These are phyloP conservation scores for Chimonanthus salicifolius DNA, from an alignment of 164 flowering plant species.

Conservation along the genomic window DNA sequence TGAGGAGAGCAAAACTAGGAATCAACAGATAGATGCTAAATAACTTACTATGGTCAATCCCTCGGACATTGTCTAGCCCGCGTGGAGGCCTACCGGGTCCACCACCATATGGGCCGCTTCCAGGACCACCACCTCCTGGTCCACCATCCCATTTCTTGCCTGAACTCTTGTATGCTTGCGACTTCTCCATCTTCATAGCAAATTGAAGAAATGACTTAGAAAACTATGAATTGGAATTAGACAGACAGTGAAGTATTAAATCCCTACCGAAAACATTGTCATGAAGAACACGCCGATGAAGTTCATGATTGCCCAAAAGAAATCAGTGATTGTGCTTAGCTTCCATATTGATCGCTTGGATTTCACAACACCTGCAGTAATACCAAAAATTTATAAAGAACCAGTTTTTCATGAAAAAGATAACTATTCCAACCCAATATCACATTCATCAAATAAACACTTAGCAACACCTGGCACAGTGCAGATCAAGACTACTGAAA, in stretches of 20 bases:
- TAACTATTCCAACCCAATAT: background rate
- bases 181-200: constrained; percentile 73
- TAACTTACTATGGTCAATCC: constrained; percentile 81
- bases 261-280: constrained; percentile 89
- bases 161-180: constrained; percentile 75
- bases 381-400: background rate
- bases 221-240: background rate
- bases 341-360: constrained; percentile 87
- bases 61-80: constrained; percentile 86
- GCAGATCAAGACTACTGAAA: too few species aligned
- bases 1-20: background rate
- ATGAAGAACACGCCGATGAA: constrained; percentile 62
- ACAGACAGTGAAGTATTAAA: background rate
- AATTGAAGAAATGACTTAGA: constrained; percentile 1
- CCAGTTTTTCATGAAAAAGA: background rate
- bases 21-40: background rate
- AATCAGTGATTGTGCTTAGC: constrained; percentile 68
- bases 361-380: constrained; percentile 75
- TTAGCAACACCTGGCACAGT: too few species aligned
- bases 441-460: too few species aligned
- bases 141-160: constrained; percentile 96
- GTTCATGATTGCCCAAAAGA: constrained; percentile 77
- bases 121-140: constrained; percentile 81
- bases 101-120: constrained; percentile 85
- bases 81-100: constrained; percentile 82